Base-by-base conservation (phyloP, 2,329 filamentous ascomycete genomes). In the Conoideocrella luteorostrata region DNA sequence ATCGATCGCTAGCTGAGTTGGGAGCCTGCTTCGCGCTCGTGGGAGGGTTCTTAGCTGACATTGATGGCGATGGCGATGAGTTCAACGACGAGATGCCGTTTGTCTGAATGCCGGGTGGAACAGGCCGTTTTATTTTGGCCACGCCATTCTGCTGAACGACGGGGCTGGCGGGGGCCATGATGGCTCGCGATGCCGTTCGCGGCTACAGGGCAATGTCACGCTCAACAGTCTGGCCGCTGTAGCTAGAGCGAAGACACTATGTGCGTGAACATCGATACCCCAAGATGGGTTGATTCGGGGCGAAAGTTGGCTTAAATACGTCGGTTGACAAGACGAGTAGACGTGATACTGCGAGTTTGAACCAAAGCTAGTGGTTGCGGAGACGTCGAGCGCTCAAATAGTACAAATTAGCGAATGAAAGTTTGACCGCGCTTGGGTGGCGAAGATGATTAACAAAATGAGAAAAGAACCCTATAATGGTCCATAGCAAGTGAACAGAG, bases 41-140 rank as follows among this genome's bases (percentile, higher is more conserved):
- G 33, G 71, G 67, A 7, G 75, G 66, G 50, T 77, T 75, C 58
- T 78, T 81, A 9, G 71, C 63, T 9, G 81, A 66, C 54, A 80
- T 64, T 52, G 70, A 77, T 5, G 76, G 75, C 4, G 77, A 78
- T 2, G 80, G 74, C 2, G 80, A 83, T 4, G 79, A 75, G 47
- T 77, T 74, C 1, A 76, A 74, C 20, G 77, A 65, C 50, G 69
- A 68, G 47, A 69, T 65, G 26, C 80, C 80, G 63, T 85, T 86
- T 47, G 79, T 76, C 60, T 84, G 82, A 45, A 84, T 77, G 35
- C 79, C 75, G 37, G 82, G 74, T 29, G 80, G 80, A 41, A 77
- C 69, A 48, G 80, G 81, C 28, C 83, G 81, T 66, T 88, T 88
- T 51, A 78, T 74, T 66, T 88, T 88, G 52, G 61, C 62, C 52